A percentile compares a stretch with the other conserved stretches of the same genome.
These are phyloP conservation scores for Apophysomyces trapeziformis DNA, from an alignment of 371 early-diverging fungal genomes.

Conservation along the genomic window DNA sequence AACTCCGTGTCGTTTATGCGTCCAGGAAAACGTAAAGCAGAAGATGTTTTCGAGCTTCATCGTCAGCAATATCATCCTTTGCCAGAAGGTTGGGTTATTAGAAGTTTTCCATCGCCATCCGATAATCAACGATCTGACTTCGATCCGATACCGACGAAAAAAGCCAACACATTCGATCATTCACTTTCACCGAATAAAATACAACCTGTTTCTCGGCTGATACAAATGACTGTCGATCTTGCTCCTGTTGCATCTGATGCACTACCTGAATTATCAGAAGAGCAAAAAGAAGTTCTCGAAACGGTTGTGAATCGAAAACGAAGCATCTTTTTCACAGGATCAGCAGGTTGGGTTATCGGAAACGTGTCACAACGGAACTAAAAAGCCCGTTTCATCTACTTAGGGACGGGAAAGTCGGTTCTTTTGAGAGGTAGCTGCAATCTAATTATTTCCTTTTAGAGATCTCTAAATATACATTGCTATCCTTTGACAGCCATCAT, in stretches of 20 bases:
- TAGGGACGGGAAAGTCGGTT: slow-evolving; percentile 81
- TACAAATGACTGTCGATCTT: neutral
- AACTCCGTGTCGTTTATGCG: too few species aligned
- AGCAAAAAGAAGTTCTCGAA: slow-evolving; percentile 63
- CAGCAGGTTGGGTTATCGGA: slow-evolving; percentile 58
- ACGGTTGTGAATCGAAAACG: slow-evolving; percentile 55
- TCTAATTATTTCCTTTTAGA: neutral
- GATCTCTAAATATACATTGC: too few species aligned
- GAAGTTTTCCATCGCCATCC: neutral
- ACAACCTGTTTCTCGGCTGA: neutral
- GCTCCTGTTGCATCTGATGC: neutral
- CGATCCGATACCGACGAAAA: neutral
- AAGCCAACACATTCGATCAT: neutral
- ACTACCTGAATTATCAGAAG: slow-evolving; percentile 45
- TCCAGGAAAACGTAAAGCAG: too few species aligned
- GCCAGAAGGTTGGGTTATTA: neutral
- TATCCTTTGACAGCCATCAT: slow-evolving; percentile 60
- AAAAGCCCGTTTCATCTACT: neutral
- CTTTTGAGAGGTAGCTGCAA: slow-evolving; percentile 50
- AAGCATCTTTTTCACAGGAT: slow-evolving; percentile 80
- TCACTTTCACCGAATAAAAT: neutral
- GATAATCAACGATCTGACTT: neutral
- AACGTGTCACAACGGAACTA: neutral
- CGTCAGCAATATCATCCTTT: neutral
- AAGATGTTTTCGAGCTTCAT: neutral